Conservation (phyloP, 2,329 filamentous ascomycete species). For the Arachnomyces sp. region DNA sequence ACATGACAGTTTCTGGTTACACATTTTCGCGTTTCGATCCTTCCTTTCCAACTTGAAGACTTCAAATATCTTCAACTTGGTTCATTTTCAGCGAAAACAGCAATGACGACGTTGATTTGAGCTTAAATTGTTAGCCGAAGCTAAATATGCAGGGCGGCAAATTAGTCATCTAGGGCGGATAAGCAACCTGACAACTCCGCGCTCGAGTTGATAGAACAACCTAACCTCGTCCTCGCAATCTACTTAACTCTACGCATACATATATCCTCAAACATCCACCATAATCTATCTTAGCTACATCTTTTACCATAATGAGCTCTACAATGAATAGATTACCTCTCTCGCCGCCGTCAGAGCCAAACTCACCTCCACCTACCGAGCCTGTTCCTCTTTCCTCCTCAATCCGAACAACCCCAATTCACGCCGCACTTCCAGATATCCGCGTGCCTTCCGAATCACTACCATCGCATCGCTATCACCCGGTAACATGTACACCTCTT, state of each 20-base stretch:
- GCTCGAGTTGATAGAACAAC: too few relatives aligned
- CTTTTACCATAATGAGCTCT: too few relatives aligned
- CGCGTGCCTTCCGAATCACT: slow-evolving; percentile 30
- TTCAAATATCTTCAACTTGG: too few relatives aligned
- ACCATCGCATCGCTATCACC: slow-evolving; percentile 29
- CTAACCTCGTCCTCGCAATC: not conserved
- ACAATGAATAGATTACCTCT: slow-evolving; percentile 25
- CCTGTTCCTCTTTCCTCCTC: slow-evolving; percentile 28
- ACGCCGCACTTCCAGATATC: slow-evolving; percentile 31
- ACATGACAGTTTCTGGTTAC: slow-evolving; percentile 2
- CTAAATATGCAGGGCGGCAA: too few relatives aligned
- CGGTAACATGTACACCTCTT: slow-evolving; percentile 31
- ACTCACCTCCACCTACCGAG: slow-evolving; percentile 10
- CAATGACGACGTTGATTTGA: too few relatives aligned
- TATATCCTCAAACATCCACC: slow-evolving; percentile 1
- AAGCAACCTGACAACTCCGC: too few relatives aligned
- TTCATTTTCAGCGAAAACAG: too few relatives aligned
- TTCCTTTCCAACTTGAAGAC: too few relatives aligned
- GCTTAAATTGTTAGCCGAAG: too few relatives aligned
- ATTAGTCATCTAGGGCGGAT: too few relatives aligned
- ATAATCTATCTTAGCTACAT: not conserved
- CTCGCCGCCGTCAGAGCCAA: slow-evolving; percentile 29
- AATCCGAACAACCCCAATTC: slow-evolving; percentile 32
- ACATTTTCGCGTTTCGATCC: not conserved
- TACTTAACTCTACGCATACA: not conserved